Percentiles rank a stretch among this genome's conserved stretches.
Evolutionary conservation across 441 rosid genomes (phyloP).

Genomic region (Rhodomyrtus psidioides): DNA sequence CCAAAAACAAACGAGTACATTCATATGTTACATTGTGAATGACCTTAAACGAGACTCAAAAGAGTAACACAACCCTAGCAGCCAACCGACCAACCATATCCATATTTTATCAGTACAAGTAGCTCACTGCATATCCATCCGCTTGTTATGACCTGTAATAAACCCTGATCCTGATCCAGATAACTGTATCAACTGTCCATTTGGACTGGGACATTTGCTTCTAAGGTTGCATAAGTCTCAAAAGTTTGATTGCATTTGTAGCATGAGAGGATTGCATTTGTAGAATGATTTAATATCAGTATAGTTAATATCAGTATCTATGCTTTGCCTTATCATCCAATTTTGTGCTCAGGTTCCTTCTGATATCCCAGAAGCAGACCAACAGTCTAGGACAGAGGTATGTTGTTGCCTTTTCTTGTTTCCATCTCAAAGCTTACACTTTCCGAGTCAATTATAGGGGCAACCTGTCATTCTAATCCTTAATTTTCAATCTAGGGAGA

Average conservation of each 20-base stretch:
- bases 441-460: not conserved
- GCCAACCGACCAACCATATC: not conserved
- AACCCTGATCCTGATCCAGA: not conserved
- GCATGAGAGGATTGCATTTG: not conserved
- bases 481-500: not conserved
- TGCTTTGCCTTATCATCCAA: not conserved
- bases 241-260: not conserved
- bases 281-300: not conserved
- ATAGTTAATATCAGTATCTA: not conserved
- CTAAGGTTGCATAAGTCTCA: not conserved
- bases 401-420: not conserved
- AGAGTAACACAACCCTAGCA: not conserved
- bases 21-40: not conserved
- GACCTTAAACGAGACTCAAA: not conserved
- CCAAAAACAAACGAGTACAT: not conserved
- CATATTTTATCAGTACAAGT: not conserved
- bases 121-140: not conserved
- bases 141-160: not conserved
- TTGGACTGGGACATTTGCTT: not conserved
- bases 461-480: not conserved
- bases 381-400: not conserved
- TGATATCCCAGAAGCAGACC: not conserved
- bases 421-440: not conserved
- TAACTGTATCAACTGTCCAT: not conserved
- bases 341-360: not conserved